Evolutionary conservation across 2,329 filamentous ascomycete genomes (phyloP).

Genomic region (Scedosporium aurantiacum): DNA sequence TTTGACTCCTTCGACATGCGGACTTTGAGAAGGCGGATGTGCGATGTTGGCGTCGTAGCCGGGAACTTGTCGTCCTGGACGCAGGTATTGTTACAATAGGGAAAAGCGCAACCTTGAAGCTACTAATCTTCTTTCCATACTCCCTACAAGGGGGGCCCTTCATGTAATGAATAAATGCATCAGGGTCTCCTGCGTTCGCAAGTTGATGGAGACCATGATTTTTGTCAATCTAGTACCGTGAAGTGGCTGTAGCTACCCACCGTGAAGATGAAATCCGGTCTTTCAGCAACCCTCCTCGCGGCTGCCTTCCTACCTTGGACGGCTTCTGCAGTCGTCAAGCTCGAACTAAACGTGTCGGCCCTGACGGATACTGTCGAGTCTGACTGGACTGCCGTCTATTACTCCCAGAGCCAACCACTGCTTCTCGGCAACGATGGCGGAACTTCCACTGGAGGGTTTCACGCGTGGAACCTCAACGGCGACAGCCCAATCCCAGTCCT

Average conservation of each 20-base stretch:
- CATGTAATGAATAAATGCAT: too few species aligned
- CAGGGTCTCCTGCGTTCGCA: too few species aligned
- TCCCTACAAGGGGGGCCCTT: too few species aligned
- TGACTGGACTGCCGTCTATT: conserved; percentile 29
- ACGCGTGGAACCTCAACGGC: conserved; percentile 22
- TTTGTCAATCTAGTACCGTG: neutral
- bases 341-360: conserved; percentile 19
- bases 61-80: too few species aligned
- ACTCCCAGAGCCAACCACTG: conserved; percentile 21
- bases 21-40: too few species aligned
- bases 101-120: too few species aligned
- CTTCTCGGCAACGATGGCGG: conserved; percentile 35
- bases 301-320: neutral
- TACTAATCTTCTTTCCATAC: too few species aligned
- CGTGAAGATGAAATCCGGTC: neutral
- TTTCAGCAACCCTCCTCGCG: neutral
- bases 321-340: neutral
- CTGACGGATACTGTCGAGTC: conserved; percentile 26
- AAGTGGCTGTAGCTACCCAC: too few species aligned
- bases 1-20: too few species aligned
- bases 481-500: conserved; percentile 20
- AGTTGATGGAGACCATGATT: neutral
- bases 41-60: too few species aligned
- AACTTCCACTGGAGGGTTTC: conserved; percentile 30
- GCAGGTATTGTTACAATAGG: too few species aligned